Conservation (phyloP, 148 eudicot genomes). For the Diospyros lotus region DNA sequence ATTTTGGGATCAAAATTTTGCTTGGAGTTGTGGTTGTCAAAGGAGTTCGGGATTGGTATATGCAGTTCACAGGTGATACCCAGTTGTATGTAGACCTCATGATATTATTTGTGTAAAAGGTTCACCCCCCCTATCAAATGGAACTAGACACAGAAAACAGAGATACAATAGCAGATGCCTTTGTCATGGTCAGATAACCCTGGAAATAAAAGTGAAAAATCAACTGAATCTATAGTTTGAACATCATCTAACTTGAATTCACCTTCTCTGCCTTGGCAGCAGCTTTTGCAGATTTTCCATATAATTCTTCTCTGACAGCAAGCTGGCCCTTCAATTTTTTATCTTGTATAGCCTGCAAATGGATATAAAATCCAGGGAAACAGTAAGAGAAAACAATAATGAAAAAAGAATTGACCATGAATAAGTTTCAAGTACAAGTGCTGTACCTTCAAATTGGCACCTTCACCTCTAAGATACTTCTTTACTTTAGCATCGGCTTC, state of each 20-base stretch:
- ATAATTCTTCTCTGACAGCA: conserved; percentile 55
- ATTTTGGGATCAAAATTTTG: too few relatives aligned
- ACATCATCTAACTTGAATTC: not conserved
- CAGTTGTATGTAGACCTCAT: too few relatives aligned
- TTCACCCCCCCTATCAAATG: not conserved
- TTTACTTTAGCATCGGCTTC: conserved; percentile 43
- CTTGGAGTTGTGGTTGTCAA: too few relatives aligned
- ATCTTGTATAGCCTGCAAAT: conserved; percentile 58
- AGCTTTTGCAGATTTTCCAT: conserved; percentile 65
- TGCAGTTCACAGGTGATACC: too few relatives aligned
- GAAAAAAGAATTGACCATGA: conserved; percentile 3
- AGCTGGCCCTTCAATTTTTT: conserved; percentile 88
- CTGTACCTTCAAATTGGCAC: conserved; percentile 62
- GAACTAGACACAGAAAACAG: not conserved
- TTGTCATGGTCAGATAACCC: not conserved
- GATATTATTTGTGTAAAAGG: too few relatives aligned
- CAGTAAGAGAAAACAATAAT: not conserved
- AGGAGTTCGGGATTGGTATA: too few relatives aligned
- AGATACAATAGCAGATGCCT: not conserved
- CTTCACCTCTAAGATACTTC: conserved; percentile 85
- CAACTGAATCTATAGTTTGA: not conserved
- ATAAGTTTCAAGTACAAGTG: not conserved
- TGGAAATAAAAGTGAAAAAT: not conserved
- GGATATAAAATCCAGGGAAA: not conserved
- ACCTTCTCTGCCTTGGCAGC: conserved; percentile 90